Base-by-base conservation (phyloP, 2,329 filamentous ascomycete species). In the Trichoderma guizhouense region DNA sequence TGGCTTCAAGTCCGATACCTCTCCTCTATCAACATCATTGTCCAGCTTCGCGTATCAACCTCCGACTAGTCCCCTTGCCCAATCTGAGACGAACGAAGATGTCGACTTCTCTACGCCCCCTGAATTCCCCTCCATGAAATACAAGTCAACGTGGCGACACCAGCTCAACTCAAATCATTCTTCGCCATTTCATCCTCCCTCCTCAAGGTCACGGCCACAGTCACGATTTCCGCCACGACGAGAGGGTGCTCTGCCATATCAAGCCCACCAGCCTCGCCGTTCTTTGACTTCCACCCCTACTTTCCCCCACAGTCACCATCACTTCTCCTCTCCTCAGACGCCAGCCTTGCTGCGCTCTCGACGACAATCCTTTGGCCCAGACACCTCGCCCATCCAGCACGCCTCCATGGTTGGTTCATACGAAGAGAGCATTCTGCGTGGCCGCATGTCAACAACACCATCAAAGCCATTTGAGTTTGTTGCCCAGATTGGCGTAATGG, bases 361-460 rank as follows among this genome's bases (percentile, higher is more conserved):
- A 57, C 84, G 88, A 9, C 90, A 91, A 0, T 98, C 95, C 0
- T 84, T 93, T 60, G 87, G 89, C 18, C 90, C 91, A 0, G 95
- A 97, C 60, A 83, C 86, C 3, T 94, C 93, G 3, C 91, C 93
- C 5, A 84, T 96, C 32, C 93, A 95, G 71, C 94, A 97, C 81
- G 95, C 95, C 9, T 95, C 95, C 4, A 97, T 99, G 92, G 95
- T 98, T 2, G 96, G 96, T 2, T 98, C 95, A 2, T 99, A 98
- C 76, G 96, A 99, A 81, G 96, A 99, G 82, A 98, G 94, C 32
- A 98, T 99, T 73, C 84, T 99, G 2, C 90, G 94, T 61, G 96
- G 96, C 51, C 90, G 96, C 74, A 99, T 99, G 96, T 98, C 96
- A 32, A 98, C 95, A 1, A 96, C 91, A 2, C 95, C 96, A 0